A percentile compares a stretch with the other conserved stretches of the same genome.
Evolutionary conservation across 2,329 filamentous ascomycete species (phyloP).

Genomic region (Didymella glomerata): DNA sequence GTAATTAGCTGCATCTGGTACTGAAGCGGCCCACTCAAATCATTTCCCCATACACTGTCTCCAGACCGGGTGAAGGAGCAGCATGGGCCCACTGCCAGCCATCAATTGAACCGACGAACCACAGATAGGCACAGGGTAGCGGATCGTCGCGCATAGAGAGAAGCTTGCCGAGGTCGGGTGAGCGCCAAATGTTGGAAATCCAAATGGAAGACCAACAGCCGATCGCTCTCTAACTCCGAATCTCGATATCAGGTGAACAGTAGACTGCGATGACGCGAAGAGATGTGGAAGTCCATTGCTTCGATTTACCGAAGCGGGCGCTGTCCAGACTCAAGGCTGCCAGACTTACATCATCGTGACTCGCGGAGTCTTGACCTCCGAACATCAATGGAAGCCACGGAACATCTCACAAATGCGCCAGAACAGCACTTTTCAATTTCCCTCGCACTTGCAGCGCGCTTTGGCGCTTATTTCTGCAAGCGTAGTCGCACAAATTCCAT

Average conservation of each 20-base stretch:
- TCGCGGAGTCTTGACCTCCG: conserved; percentile 19
- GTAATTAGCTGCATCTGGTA: conserved; percentile 45
- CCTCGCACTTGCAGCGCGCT: conserved; percentile 11
- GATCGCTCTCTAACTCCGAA: conserved; percentile 17
- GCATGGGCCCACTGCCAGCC: conserved; percentile 34
- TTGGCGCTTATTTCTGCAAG: conserved; percentile 10
- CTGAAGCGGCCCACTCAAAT: conserved; percentile 42
- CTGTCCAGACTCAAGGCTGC: conserved; percentile 22
- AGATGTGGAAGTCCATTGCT: conserved; percentile 19
- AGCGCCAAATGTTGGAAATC: conserved; percentile 36
- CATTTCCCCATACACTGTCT: conserved; percentile 40
- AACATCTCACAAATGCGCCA: background rate
- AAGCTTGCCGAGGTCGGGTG: conserved; percentile 41
- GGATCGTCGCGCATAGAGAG: conserved; percentile 40
- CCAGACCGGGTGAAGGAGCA: conserved; percentile 48
- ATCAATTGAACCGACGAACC: conserved; percentile 39
- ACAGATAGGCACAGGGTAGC: conserved; percentile 33
- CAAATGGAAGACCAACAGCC: conserved; percentile 32
- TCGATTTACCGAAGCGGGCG: conserved; percentile 19
- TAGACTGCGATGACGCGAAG: conserved; percentile 30
- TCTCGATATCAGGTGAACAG: conserved; percentile 29
- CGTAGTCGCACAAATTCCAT: conserved; percentile 10
- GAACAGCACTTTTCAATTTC: conserved; percentile 15
- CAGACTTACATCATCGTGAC: conserved; percentile 34
- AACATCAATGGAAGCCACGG: conserved; percentile 9